Conservation (phyloP, 73 alveolate genomes). For the Durusdinium trenchii region DNA sequence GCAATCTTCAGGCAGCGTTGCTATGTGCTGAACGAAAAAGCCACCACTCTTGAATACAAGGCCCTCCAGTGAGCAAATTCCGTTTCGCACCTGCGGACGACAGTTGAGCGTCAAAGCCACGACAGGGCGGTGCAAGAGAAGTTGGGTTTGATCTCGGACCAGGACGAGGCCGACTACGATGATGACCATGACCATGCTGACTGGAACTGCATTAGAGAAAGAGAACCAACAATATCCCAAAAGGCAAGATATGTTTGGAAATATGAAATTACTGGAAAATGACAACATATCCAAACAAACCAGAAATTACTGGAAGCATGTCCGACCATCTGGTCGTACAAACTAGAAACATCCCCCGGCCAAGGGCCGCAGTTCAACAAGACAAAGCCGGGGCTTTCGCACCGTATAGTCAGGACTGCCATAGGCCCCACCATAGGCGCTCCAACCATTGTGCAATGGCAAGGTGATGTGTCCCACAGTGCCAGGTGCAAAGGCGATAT, state of each 20-base stretch:
- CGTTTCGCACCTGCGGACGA: slow-evolving; percentile 6
- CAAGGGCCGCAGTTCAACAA: not conserved
- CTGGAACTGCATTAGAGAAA: too few relatives aligned
- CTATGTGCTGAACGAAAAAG: not conserved
- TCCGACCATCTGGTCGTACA: too few relatives aligned
- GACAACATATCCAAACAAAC: too few relatives aligned
- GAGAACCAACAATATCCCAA: too few relatives aligned
- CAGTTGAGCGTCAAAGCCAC: not conserved
- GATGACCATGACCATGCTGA: not conserved
- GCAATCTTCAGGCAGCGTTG: slow-evolving; percentile 24
- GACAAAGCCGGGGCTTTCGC: not conserved
- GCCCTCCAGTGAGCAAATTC: slow-evolving; percentile 56
- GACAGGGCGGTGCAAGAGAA: not conserved
- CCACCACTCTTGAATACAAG: not conserved
- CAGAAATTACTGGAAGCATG: too few relatives aligned
- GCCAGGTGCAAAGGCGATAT: slow-evolving; percentile 37
- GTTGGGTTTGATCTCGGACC: too few relatives aligned
- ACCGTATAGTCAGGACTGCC: slow-evolving; percentile 57
- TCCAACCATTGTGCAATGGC: slow-evolving; percentile 48
- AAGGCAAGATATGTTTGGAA: too few relatives aligned
- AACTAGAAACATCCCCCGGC: not conserved
- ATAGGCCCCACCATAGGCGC: not conserved
- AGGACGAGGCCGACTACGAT: too few relatives aligned
- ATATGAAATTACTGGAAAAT: too few relatives aligned
- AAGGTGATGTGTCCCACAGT: slow-evolving; percentile 45